Percentiles rank a stretch among this genome's conserved stretches.
These are phyloP conservation scores for Gossypium mustelinum DNA, from an alignment of 345 rosid species.

Conservation along the genomic window DNA sequence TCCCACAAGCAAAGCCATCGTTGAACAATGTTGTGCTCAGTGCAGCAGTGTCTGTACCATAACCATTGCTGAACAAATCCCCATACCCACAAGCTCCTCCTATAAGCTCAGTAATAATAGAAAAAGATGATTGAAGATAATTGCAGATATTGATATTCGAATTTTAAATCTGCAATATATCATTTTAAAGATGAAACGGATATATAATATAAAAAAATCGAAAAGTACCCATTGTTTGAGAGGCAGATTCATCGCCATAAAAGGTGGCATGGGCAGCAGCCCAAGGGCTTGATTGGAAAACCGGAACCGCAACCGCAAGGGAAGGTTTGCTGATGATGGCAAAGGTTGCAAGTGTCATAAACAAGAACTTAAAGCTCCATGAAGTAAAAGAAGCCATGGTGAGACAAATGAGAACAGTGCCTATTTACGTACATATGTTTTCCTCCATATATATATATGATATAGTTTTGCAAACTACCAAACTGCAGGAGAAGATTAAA, in stretches of 20 bases:
- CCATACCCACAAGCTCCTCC: slow-evolving; percentile 97
- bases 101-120: too few relatives aligned
- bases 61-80: slow-evolving; percentile 55
- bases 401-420: too few relatives aligned
- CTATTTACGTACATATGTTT: too few relatives aligned
- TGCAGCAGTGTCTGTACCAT: slow-evolving; percentile 62
- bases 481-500: too few relatives aligned
- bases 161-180: background rate
- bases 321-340: slow-evolving; percentile 20
- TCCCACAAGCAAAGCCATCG: slow-evolving; percentile 69
- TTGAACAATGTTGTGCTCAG: slow-evolving; percentile 64
- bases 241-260: slow-evolving; percentile 59
- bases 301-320: background rate
- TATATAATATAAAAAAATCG: background rate
- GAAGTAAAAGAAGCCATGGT: too few relatives aligned
- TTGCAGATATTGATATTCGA: background rate
- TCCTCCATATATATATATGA: background rate
- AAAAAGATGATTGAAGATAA: too few relatives aligned
- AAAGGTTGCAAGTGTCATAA: slow-evolving; percentile 17
- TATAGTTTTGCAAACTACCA: too few relatives aligned
- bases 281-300: slow-evolving; percentile 51
- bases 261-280: slow-evolving; percentile 57
- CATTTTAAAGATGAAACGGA: background rate
- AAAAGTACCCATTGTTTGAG: slow-evolving; percentile 52
- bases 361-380: slow-evolving; percentile 28